These are phyloP conservation scores for Ogataea neopini DNA, from an alignment of 805 yeast species.

Conservation along the genomic window DNA sequence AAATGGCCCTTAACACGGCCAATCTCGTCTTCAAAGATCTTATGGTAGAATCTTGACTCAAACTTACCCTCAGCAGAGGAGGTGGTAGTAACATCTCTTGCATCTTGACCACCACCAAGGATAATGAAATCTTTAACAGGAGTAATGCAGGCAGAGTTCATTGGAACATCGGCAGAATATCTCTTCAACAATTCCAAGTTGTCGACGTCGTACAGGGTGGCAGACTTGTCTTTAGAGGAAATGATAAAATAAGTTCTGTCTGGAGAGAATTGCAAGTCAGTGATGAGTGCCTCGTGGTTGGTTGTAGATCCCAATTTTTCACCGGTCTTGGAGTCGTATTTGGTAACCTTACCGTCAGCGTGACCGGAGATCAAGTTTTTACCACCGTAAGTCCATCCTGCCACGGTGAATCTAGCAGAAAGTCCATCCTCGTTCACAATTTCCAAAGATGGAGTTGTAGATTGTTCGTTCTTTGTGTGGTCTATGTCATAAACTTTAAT, in stretches of 20 bases:
- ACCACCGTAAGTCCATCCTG: constrained; percentile 82
- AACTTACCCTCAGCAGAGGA: constrained; percentile 91
- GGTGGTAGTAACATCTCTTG: constrained; percentile 97
- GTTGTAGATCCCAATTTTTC: constrained; percentile 57
- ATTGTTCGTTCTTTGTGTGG: constrained; percentile 45
- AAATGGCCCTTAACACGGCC: constrained; percentile 98
- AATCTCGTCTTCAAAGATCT: constrained; percentile 90
- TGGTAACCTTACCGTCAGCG: constrained; percentile 80
- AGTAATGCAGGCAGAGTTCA: constrained; percentile 93
- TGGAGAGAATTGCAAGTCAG: constrained; percentile 87
- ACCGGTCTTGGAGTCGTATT: constrained; percentile 77
- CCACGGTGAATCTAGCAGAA: constrained; percentile 63
- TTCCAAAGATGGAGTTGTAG: constrained; percentile 54
- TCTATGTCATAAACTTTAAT: constrained; percentile 66
- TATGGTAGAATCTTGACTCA: constrained; percentile 95
- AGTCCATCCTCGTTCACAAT: constrained; percentile 57
- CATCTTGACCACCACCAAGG: constrained; percentile 99
- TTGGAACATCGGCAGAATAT: constrained; percentile 85
- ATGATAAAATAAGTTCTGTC: constrained; percentile 91
- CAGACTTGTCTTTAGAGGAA: constrained; percentile 87
- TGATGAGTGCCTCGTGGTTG: constrained; percentile 76
- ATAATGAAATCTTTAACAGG: constrained; percentile 90
- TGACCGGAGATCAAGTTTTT: constrained; percentile 81
- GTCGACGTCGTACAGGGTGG: constrained; percentile 77
- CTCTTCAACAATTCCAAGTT: constrained; percentile 69